Percentiles rank a stretch among this genome's conserved stretches.
Conservation (phyloP, 2,329 filamentous ascomycete species). For the Malbranchea zuffiana region DNA sequence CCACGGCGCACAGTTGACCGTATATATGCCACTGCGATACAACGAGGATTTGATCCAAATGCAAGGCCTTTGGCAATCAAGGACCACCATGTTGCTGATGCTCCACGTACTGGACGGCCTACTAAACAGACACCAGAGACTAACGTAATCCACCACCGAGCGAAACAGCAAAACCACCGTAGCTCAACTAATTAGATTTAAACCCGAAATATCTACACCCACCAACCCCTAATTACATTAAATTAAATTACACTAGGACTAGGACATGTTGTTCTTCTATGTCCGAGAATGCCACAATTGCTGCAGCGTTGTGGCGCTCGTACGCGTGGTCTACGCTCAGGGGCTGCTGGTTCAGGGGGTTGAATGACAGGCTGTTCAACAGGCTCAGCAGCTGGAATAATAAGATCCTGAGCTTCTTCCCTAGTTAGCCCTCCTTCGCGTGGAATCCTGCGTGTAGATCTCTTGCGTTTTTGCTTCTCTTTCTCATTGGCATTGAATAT, state of each 20-base stretch:
- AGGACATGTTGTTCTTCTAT: conserved; percentile 1
- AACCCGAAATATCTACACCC: conserved; percentile 2
- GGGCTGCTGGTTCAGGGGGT: too few species aligned
- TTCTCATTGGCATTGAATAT: too few species aligned
- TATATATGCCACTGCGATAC: too few species aligned
- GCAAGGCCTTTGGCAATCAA: background rate
- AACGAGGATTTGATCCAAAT: background rate
- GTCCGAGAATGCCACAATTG: background rate
- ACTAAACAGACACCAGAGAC: background rate
- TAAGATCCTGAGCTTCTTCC: too few species aligned
- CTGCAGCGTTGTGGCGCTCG: conserved; percentile 3
- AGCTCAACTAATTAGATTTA: conserved; percentile 3
- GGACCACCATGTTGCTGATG: background rate
- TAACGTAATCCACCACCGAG: conserved; percentile 3
- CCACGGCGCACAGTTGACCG: too few species aligned
- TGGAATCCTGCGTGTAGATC: too few species aligned
- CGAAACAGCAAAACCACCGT: background rate
- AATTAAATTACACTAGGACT: conserved; percentile 3
- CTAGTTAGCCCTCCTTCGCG: too few species aligned
- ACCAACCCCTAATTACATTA: conserved; percentile 3
- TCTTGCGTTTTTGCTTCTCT: too few species aligned
- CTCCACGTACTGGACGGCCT: background rate
- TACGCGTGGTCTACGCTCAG: too few species aligned
- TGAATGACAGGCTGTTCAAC: too few species aligned
- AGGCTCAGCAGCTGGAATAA: too few species aligned